phyloP scores from a whole-genome alignment of 371 early-diverging fungal species.

The Mortierella sp. region DNA sequence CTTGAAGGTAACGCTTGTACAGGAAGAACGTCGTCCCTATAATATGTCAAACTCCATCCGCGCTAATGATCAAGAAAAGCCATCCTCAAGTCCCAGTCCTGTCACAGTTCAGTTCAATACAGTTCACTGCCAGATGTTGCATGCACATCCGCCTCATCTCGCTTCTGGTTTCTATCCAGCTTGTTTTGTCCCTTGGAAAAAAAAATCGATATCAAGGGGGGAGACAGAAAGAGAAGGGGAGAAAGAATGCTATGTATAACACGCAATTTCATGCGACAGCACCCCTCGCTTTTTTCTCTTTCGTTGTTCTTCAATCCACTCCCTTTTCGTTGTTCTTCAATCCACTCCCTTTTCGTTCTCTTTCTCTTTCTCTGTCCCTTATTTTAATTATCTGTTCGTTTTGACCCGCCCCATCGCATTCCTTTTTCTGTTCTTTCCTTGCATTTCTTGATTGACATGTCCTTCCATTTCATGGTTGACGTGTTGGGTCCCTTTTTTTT shows the following conservation, averaged over 20 bases:
- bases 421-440: no score
- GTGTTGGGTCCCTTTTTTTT: no score
- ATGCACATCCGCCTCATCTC: background rate
- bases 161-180: background rate
- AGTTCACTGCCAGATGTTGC: background rate
- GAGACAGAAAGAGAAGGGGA: background rate
- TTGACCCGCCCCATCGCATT: no score
- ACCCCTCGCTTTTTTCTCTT: background rate
- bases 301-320: background rate
- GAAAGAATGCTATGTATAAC: constrained; percentile 1
- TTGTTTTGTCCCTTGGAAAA: background rate
- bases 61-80: no score
- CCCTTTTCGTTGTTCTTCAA: background rate
- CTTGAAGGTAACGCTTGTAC: no score
- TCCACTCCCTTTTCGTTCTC: background rate
- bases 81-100: background rate
- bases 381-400: no score
- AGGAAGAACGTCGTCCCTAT: no score
- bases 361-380: no score
- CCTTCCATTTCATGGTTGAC: no score
- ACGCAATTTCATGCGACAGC: background rate
- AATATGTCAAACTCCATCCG: no score
- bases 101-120: background rate
- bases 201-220: background rate
- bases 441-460: no score